Percentiles rank a stretch among this genome's conserved stretches.
Conservation (phyloP, 768 basidiomycete species). For the Lentinula edodes region DNA sequence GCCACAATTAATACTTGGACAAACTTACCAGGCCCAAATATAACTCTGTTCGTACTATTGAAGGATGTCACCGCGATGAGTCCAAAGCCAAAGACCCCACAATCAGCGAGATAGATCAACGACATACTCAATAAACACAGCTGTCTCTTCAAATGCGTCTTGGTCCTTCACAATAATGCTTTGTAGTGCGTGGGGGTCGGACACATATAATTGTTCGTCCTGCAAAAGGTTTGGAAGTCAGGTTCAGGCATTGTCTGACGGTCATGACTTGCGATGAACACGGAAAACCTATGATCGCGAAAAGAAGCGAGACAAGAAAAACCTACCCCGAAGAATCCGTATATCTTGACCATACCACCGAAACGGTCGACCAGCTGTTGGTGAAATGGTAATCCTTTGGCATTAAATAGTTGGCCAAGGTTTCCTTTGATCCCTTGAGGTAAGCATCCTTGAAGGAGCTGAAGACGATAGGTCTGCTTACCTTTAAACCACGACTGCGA, state of each 20-base stretch:
- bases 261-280: not conserved
- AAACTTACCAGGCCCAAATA: conserved; percentile 40
- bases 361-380: conserved; percentile 30
- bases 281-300: too few species aligned
- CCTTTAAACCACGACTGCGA: conserved; percentile 29
- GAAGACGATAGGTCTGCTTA: conserved; percentile 7
- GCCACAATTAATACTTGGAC: not conserved
- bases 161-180: conserved; percentile 44
- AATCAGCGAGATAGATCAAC: not conserved
- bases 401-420: conserved; percentile 35
- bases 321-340: conserved; percentile 43
- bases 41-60: conserved; percentile 34
- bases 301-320: not conserved
- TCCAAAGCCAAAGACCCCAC: not conserved
- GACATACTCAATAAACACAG: conserved; percentile 38
- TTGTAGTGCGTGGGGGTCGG: conserved; percentile 43
- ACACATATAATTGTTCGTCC: conserved; percentile 46
- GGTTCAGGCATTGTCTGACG: not conserved
- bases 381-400: conserved; percentile 38
- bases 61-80: not conserved
- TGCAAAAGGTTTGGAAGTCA: conserved; percentile 11
- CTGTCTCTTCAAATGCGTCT: conserved; percentile 40
- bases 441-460: not conserved
- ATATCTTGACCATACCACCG: conserved; percentile 38
- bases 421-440: conserved; percentile 24